phyloP scores from a whole-genome alignment of 2,329 filamentous ascomycete genomes.

The Talaromyces pinophilus region DNA sequence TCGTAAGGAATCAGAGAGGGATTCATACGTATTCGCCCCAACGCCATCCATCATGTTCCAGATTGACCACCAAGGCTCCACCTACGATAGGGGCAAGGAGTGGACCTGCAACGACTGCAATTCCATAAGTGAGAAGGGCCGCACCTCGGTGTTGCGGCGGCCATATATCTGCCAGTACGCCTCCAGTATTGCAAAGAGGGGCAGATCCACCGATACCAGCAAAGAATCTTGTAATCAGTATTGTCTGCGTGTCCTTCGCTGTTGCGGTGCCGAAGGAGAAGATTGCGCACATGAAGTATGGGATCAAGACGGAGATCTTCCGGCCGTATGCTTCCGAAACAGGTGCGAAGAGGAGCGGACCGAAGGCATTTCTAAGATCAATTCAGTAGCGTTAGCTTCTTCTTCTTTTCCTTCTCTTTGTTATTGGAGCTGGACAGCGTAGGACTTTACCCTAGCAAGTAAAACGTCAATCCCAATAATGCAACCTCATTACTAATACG shows the following conservation, averaged over 20 bases:
- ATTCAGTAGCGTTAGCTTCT: background rate
- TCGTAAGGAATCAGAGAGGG: background rate
- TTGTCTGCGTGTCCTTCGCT: conserved; percentile 14
- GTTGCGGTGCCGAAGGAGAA: conserved; percentile 16
- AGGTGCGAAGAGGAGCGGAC: conserved; percentile 8
- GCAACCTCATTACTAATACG: conserved; percentile 1
- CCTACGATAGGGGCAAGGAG: conserved; percentile 8
- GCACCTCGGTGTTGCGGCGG: conserved; percentile 11
- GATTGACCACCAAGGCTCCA: conserved; percentile 1
- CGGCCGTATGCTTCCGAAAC: conserved; percentile 15
- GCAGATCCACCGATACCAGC: conserved; percentile 6
- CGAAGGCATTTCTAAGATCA: conserved; percentile 4
- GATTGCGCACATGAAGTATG: conserved; percentile 11
- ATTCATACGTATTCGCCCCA: background rate
- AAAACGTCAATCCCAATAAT: conserved; percentile 11
- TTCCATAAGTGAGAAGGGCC: conserved; percentile 6
- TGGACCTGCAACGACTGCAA: conserved; percentile 7
- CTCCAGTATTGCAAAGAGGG: conserved; percentile 4
- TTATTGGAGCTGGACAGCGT: background rate
- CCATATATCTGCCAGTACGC: conserved; percentile 12
- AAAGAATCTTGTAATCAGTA: conserved; percentile 15
- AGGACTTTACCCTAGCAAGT: background rate
- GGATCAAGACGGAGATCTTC: conserved; percentile 11
- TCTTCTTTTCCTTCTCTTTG: background rate
- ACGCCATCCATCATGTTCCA: conserved; percentile 14